Evolutionary conservation across 495 filamentous ascomycete species (phyloP).

Genomic region (Halenospora varia): DNA sequence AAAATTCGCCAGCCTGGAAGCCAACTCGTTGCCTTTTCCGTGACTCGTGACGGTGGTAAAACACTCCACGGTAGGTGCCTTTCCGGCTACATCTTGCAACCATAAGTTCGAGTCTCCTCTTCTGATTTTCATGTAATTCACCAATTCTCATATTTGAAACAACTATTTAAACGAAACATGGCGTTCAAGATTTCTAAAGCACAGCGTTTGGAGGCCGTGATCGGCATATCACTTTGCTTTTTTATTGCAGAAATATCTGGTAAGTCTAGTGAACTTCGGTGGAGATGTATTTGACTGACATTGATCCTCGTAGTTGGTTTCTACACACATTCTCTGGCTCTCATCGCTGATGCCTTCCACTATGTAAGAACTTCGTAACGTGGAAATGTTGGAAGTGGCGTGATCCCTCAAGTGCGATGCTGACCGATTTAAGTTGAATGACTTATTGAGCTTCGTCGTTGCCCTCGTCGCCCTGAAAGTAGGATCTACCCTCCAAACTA

Average conservation of each 20-base stretch:
- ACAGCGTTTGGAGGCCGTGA: constrained; percentile 68
- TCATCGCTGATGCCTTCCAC: constrained; percentile 93
- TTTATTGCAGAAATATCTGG: constrained; percentile 79
- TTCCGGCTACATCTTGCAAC: background rate
- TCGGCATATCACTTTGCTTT: constrained; percentile 77
- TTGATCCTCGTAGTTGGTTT: constrained; percentile 56
- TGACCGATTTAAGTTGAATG: constrained; percentile 63
- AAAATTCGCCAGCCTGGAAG: too few species aligned
- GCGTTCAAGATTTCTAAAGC: constrained; percentile 27
- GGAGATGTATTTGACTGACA: background rate
- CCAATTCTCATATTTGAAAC: background rate
- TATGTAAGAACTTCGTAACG: constrained; percentile 59
- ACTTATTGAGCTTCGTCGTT: constrained; percentile 81
- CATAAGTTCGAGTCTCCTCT: background rate
- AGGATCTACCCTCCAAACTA: constrained; percentile 17
- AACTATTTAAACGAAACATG: constrained; percentile 2
- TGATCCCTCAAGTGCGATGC: background rate
- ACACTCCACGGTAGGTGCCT: too few species aligned
- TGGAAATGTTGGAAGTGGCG: too few species aligned
- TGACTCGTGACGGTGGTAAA: background rate
- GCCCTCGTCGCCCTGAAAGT: constrained; percentile 82
- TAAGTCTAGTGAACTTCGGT: constrained; percentile 20
- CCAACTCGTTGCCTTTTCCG: background rate
- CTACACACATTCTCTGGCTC: constrained; percentile 79
- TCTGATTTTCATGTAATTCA: constrained; percentile 1